Evolutionary conservation across 2,329 filamentous ascomycete genomes (phyloP), one percentile per base, ranked within the genome.

Genomic region (Fulvia fulva): DNA sequence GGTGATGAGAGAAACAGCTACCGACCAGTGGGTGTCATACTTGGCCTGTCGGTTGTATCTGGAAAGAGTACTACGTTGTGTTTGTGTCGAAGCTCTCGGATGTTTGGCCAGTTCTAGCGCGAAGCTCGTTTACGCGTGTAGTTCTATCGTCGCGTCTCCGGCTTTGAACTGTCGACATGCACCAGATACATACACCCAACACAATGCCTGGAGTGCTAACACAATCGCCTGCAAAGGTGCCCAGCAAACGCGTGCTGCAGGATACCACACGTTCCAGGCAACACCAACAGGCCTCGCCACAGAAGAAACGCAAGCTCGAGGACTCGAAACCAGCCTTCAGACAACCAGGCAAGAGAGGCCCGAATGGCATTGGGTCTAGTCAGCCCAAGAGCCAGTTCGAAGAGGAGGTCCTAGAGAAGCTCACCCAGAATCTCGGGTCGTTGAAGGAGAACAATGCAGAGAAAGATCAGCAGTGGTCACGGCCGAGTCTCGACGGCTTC

Each of bases 301-400:
- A 83, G 53, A 97, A 97, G 81, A 96, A 94, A 77, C 83, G 90
- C 63, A 95, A 90, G 75, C 81, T 96, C 59, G 90, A 94, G 89
- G 73, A 74, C 56, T 78, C 82, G 25, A 83, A 81, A 16, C 77
- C 80, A 12, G 77, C 81, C 57, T 81, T 89, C 66, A 83, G 82
- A 55, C 82, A 84, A 55, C 87, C 87, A 22, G 79, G 76, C 11
- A 66, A 59, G 57, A 66, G 59, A 58, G 64, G 57, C 16, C 49
- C 61, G 9, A 83, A 83, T 65, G 83, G 82, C 63, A 72, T 86
- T 59, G 81, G 83, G 62, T 93, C 89, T 1, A 92, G 83, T 66
- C 90, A 92, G 74, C 84, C 84, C 16, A 97, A 96, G 78, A 96
- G 91, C 73, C 84, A 88, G 56, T 99, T 99, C 73, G 94, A 97